phyloP scores from a whole-genome alignment of 2,329 filamentous ascomycete species.

The Juglanconis sp. region DNA sequence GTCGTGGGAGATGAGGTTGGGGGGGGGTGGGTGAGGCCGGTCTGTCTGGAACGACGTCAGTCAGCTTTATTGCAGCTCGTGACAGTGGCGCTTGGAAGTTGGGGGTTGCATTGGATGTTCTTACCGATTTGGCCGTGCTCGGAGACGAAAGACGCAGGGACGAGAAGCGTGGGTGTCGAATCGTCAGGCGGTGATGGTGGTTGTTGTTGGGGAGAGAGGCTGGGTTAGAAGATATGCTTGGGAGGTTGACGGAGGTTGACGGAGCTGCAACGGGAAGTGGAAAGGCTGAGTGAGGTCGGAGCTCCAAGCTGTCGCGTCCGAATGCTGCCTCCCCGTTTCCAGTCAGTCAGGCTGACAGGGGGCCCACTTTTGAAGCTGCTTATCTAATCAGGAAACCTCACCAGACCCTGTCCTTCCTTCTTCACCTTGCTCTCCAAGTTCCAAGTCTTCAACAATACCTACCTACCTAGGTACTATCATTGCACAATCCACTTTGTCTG shows the following conservation, averaged over 20 bases:
- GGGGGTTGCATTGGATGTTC: not conserved
- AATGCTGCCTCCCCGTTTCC: too few relatives aligned
- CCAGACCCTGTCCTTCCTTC: too few relatives aligned
- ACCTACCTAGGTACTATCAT: too few relatives aligned
- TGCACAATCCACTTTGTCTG: too few relatives aligned
- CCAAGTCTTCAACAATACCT: not conserved
- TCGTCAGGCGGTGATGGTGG: not conserved
- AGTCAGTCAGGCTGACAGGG: too few relatives aligned
- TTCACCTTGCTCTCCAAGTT: not conserved
- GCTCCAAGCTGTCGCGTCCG: too few relatives aligned
- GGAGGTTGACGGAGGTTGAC: not conserved
- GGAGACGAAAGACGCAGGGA: not conserved
- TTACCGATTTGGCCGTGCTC: not conserved
- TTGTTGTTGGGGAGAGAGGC: too few relatives aligned
- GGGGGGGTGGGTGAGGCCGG: not conserved
- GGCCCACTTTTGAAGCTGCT: not conserved
- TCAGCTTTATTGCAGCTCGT: not conserved
- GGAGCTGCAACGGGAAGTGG: not conserved
- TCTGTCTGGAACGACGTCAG: slow-evolving; percentile 13
- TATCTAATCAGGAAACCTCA: not conserved
- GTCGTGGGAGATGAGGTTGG: not conserved
- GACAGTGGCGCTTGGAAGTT: too few relatives aligned
- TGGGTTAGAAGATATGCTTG: not conserved
- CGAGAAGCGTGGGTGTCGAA: not conserved
- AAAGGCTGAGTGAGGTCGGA: too few relatives aligned